Evolutionary conservation across 2,329 filamentous ascomycete genomes (phyloP).

Genomic region (Phaeosphaeria sp.): DNA sequence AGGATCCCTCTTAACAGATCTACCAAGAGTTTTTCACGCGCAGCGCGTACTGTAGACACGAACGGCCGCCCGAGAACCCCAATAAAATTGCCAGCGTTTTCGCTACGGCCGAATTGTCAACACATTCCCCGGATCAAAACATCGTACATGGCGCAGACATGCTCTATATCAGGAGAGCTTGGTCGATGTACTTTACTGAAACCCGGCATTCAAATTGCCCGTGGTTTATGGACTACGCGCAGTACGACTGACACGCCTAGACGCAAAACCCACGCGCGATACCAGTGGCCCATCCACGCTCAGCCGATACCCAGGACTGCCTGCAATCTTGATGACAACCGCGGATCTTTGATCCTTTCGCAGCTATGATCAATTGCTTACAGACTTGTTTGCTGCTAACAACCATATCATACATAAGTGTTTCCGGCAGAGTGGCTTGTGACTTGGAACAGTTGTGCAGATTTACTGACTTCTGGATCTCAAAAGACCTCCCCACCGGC

Average conservation of each 20-base stretch:
- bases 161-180: background rate
- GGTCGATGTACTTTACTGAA: no score
- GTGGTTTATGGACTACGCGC: background rate
- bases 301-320: background rate
- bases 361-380: background rate
- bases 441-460: background rate
- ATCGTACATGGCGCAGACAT: background rate
- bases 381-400: background rate
- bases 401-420: background rate
- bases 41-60: background rate
- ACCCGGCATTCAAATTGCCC: background rate
- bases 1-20: background rate
- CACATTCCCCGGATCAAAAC: background rate
- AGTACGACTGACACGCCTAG: background rate
- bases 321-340: background rate
- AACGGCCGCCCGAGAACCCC: background rate
- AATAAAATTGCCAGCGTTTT: background rate
- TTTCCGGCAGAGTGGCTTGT: background rate
- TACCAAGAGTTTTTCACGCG: background rate
- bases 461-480: background rate
- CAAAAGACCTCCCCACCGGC: no score
- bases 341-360: background rate
- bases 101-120: background rate
- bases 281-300: background rate
- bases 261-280: background rate